Evolutionary conservation across 2,329 filamentous ascomycete genomes (phyloP), one percentile per base, ranked within the genome.

Genomic region (Penicillium decumbens): DNA sequence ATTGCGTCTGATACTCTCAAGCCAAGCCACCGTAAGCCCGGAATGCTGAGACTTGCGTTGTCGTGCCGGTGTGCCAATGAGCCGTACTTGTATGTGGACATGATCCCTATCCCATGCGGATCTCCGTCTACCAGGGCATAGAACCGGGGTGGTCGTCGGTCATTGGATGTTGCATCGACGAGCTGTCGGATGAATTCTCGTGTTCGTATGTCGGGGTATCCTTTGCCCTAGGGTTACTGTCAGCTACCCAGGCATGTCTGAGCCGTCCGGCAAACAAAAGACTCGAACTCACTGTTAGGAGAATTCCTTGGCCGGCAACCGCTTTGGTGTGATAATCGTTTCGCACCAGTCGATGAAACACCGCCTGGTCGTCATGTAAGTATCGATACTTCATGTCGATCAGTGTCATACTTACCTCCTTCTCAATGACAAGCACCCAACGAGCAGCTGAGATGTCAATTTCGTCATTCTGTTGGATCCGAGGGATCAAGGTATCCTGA

Each of bases 351-450:
- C 80, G 76, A 27, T 79, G 79, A 60, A 84, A 85, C 5, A 80
- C 78, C 24, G 82, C 81, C 80, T 82, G 5, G 15, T 5, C 1
- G 45, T 38, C 51, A 10, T 50, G 8, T 37, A 20, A 37, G 33
- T 12, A 4, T 37, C 23, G 33, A 3, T 20, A 37, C 18, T 18
- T 33, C 32, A 4, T 45, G 8, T 38, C 24, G n/a, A 39, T 30
- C 18, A 30, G 18, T 15, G 20, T 8, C 15, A 15, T 28, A n/a
- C 47, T 20, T 65, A 78, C 80, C 72, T 85, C 82, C 69, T 85
- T 85, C 61, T 85, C 82, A 23, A 85, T 69, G 3, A 85, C 72
- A 1, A 85, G 66, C 24, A 85, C 72, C 80, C 80, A 84, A n/a
- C 70, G 65, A 12, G 78, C 64, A n/a, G 62, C 59, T 3, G 65